phyloP scores from a whole-genome alignment of 1,139 yeast species.

The Blastobotrys malaysiensis region DNA sequence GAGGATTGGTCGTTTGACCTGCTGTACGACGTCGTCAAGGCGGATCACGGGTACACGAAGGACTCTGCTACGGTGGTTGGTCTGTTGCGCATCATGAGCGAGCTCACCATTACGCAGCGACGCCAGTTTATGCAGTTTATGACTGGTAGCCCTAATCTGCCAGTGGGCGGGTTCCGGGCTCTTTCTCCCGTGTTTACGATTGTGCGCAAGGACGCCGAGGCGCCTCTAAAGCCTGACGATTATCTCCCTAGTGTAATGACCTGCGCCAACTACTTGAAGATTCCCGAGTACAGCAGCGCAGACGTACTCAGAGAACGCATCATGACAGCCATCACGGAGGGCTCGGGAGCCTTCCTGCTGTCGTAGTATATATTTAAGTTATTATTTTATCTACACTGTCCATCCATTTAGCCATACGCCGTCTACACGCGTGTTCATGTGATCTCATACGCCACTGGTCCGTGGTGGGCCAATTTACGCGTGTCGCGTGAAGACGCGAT shows the following conservation, averaged over 20 bases:
- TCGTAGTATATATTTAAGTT: slow-evolving; percentile 35
- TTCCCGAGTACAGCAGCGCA: slow-evolving; percentile 71
- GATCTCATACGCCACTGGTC: neutral
- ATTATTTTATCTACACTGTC: neutral
- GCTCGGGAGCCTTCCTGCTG: slow-evolving; percentile 81
- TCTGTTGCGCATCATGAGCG: slow-evolving; percentile 54
- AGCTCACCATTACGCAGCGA: slow-evolving; percentile 50
- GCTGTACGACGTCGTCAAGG: slow-evolving; percentile 56
- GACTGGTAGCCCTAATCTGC: slow-evolving; percentile 90
- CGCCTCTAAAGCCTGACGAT: slow-evolving; percentile 57
- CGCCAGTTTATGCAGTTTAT: slow-evolving; percentile 77
- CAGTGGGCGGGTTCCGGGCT: slow-evolving; percentile 89
- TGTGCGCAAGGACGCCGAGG: slow-evolving; percentile 70
- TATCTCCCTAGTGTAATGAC: slow-evolving; percentile 97
- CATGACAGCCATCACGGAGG: slow-evolving; percentile 72
- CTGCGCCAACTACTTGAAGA: slow-evolving; percentile 87
- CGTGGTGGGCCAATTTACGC: neutral
- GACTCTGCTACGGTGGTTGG: slow-evolving; percentile 62
- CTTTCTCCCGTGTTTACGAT: slow-evolving; percentile 81
- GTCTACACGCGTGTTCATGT: neutral
- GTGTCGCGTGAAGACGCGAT: neutral
- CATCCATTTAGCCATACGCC: no score
- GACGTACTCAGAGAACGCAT: slow-evolving; percentile 56
- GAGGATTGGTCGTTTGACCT: slow-evolving; percentile 80
- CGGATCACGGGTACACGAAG: slow-evolving; percentile 85